Evolutionary conservation across 2,329 filamentous ascomycete genomes (phyloP), one percentile per base, ranked within the genome.

Genomic region (Fusarium chlamydosporum): DNA sequence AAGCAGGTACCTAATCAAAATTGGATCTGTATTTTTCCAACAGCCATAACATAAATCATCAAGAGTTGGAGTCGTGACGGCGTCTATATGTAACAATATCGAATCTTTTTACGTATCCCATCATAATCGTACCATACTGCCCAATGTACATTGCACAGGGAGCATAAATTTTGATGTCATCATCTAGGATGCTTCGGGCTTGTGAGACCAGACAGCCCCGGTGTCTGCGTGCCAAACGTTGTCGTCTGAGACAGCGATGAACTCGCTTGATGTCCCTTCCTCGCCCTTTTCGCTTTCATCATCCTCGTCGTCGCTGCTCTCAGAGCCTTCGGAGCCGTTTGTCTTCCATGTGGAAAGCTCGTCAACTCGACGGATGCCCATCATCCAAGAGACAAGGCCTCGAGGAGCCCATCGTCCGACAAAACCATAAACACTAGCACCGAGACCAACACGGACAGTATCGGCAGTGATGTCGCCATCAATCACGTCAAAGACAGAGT

Each of bases 401-500:
- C 88, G 85, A 2, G 96, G 95, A 26, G 92, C 85, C 87, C 91
- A 95, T 38, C 88, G 86, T 7, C 94, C 96, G 9, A 98, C 91
- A 31, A 97, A 85, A 38, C 92, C 92, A 79, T 98, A 98, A 1
- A 94, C 84, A 57, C 91, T 85, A 51, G 93, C 93, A 8, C 96
- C 96, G 52, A 94, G 88, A 1, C 96, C 96, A 16, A 97, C 91
- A 60, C 92, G 90, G 68, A 95, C 87, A 2, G 92, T 87, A 35
- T 87, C 83, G 46, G 82, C 83, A 27, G 85, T 86, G 70, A 86
- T 83, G 18, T 84, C 86, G 42, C 88, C 86, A 68, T 92, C 90
- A 56, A 98, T 87, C 34, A 96, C 92, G 77, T 98, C 95, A 76
- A 97, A 96, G 11, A 99, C 91, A 3, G 92, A 90, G 75, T 93